Base-by-base conservation (phyloP, 2,329 filamentous ascomycete species). In the Colletotrichum sidae region DNA sequence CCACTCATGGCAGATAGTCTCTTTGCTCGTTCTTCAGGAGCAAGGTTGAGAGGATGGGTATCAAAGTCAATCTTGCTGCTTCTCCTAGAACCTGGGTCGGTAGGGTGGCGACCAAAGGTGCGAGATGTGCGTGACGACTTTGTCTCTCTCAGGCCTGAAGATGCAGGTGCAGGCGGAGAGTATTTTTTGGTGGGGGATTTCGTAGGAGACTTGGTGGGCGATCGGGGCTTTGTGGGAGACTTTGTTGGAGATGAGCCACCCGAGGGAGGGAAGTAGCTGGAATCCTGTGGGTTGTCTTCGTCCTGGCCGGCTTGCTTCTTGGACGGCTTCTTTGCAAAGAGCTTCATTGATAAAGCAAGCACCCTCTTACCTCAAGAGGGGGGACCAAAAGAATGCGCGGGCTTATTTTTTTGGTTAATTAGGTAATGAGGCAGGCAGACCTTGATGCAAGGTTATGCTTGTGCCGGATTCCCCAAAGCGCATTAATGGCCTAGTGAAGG, bases 1-100 rank as follows among this genome's bases (percentile, higher is more conserved):
- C 84, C 83, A 72, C 81, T 88, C 86, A 87, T 85, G 72, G 78
- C 78, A 70, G 76, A 73, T 68, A 93, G 80, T 68, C 92, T 89
- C 77, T 92, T 91, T 52, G 58, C 62, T 73, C 93, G 87, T 84
- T 97, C 90, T 81, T 97, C 94, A 51, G 94, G 94, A 2, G 91
- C 93, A 25, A 97, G 88, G 74, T 97, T 97, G 56, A 97, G 86
- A 44, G 95, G 95, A 78, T 97, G 94, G 3, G 89, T 91, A 76
- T 95, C 87, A 69, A 84, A 84, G 75, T 92, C 89, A 74, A 83
- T 79, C 75, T 87, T 88, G 71, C 79, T 80, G 69, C 85, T 81
- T 60, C 85, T 82, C 13, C 75, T 76, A 37, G 76, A 78, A 56
- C 78, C 77, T 33, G 81, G 77, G 64, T 86, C 84, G 65, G 81